phyloP scores from a whole-genome alignment of 257 asterid species.

The Prunella vulgaris region DNA sequence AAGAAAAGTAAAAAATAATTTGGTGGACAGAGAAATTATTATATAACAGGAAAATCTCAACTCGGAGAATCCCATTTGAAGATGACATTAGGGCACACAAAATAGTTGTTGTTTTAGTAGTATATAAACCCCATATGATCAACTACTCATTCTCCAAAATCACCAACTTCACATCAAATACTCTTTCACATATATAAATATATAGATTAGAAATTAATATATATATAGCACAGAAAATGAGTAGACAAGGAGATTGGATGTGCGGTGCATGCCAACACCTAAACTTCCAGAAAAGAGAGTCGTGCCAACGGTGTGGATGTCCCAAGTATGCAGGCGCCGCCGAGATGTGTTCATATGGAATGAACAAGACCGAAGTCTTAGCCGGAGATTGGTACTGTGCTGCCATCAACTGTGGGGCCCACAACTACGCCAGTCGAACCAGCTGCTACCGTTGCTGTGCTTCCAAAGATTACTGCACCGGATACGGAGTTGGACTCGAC shows the following conservation, averaged over 20 bases:
- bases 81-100: conserved; percentile 13
- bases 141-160: conserved; percentile 32
- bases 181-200: no score
- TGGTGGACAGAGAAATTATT: no score
- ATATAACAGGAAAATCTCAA: neutral
- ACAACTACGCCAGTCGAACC: conserved; percentile 79
- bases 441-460: conserved; percentile 66
- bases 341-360: conserved; percentile 49
- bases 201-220: no score
- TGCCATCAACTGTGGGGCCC: conserved; percentile 63
- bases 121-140: conserved; percentile 47
- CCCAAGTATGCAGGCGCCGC: conserved; percentile 55
- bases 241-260: conserved; percentile 82
- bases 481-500: conserved; percentile 43
- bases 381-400: conserved; percentile 90
- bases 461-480: conserved; percentile 36
- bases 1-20: no score
- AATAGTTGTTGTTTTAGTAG: conserved; percentile 6
- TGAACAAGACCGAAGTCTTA: conserved; percentile 36
- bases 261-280: conserved; percentile 79
- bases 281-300: conserved; percentile 67
- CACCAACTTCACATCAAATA: no score
- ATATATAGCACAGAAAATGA: conserved; percentile 30
- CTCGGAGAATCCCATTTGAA: neutral
- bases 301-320: conserved; percentile 70